Evolutionary conservation across 1,139 yeast species (phyloP).

Genomic region (Suhomyces yuchorum): DNA sequence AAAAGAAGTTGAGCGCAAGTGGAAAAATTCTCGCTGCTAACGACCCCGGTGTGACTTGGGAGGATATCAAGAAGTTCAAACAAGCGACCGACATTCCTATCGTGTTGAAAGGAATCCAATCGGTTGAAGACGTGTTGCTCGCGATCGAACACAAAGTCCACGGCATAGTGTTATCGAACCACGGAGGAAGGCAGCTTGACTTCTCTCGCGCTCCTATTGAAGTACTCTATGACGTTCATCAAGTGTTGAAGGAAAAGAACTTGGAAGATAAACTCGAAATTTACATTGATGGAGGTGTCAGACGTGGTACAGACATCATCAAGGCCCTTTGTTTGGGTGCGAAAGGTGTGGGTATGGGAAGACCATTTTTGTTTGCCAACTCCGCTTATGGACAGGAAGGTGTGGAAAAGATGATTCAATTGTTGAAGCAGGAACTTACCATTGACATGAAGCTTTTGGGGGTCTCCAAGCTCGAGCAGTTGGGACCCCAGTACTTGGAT

Average conservation of each 20-base stretch:
- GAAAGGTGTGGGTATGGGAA: conserved; percentile 72
- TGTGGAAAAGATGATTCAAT: conserved; percentile 74
- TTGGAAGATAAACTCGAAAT: conserved; percentile 52
- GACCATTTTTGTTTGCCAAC: conserved; percentile 73
- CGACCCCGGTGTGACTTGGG: conserved; percentile 74
- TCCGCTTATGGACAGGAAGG: conserved; percentile 77
- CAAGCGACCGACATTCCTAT: conserved; percentile 62
- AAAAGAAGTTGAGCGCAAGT: conserved; percentile 80
- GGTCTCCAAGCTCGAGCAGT: conserved; percentile 62
- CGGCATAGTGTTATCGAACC: conserved; percentile 69
- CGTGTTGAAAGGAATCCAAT: conserved; percentile 69
- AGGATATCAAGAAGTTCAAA: conserved; percentile 56
- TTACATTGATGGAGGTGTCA: conserved; percentile 66
- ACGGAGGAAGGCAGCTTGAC: conserved; percentile 77
- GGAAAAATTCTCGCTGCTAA: conserved; percentile 75
- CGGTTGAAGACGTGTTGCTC: conserved; percentile 64
- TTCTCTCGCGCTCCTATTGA: conserved; percentile 69
- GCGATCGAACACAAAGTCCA: conserved; percentile 68
- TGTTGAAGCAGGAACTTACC: conserved; percentile 76
- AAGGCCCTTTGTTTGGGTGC: conserved; percentile 72
- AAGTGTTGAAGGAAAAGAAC: conserved; percentile 50
- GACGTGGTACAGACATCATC: conserved; percentile 68
- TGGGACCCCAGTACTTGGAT: conserved; percentile 53
- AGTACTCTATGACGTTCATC: conserved; percentile 65
- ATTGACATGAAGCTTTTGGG: conserved; percentile 91